Evolutionary conservation across 2,329 filamentous ascomycete genomes (phyloP).

Genomic region (Conoideocrella luteorostrata): DNA sequence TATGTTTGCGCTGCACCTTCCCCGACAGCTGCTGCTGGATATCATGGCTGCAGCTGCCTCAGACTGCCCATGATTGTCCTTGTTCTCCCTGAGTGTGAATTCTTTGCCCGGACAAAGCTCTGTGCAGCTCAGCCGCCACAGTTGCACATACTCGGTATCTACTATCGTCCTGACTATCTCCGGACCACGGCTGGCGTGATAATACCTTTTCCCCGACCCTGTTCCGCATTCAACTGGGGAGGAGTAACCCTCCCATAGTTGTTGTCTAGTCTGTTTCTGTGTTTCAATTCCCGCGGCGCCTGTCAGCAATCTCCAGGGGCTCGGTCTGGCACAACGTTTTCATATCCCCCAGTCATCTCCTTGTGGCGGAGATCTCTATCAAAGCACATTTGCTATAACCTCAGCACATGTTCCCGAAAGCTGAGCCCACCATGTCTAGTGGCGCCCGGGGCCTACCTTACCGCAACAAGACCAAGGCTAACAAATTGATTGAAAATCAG

Average conservation of each 20-base stretch:
- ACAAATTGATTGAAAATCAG: constrained; percentile 25
- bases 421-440: constrained; percentile 15
- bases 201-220: background rate
- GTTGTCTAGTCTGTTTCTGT: no score
- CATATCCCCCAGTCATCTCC: background rate
- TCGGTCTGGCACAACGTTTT: background rate
- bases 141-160: no score
- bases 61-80: background rate
- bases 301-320: background rate
- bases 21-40: background rate
- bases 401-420: constrained; percentile 1
- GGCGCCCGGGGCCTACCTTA: constrained; percentile 14
- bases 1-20: constrained; percentile 5
- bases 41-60: background rate
- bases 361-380: background rate
- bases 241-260: no score
- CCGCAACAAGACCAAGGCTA: constrained; percentile 16
- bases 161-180: no score
- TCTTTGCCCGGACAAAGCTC: no score
- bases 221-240: background rate
- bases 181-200: background rate
- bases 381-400: background rate
- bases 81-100: background rate
- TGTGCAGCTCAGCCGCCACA: no score
- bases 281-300: background rate